Conservation (phyloP, 495 filamentous ascomycete species). For the Oleoguttula mirabilis region DNA sequence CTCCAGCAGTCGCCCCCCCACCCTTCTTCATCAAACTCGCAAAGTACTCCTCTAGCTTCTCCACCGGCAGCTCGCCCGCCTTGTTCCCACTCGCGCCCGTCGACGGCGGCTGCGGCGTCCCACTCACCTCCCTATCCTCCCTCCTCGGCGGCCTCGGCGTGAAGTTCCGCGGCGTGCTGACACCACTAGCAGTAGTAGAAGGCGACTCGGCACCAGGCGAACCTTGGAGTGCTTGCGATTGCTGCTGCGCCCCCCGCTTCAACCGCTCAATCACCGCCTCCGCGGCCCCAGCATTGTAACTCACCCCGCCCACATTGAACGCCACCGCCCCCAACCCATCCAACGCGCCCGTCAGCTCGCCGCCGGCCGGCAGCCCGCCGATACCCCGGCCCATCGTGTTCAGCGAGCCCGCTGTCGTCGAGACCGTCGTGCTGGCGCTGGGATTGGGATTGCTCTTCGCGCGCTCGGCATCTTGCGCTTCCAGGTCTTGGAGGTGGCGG, state of each 20-base stretch:
- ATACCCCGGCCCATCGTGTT: slow-evolving; percentile 12
- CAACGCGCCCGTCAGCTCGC: slow-evolving; percentile 15
- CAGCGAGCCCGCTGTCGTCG: slow-evolving; percentile 5
- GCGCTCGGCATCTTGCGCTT: slow-evolving; percentile 14
- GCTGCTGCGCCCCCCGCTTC: slow-evolving; percentile 4
- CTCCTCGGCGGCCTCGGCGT: slow-evolving; percentile 12
- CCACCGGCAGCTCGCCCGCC: slow-evolving; percentile 5
- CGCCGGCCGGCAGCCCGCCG: slow-evolving; percentile 13
- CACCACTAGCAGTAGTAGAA: background rate
- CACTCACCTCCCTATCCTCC: slow-evolving; percentile 3
- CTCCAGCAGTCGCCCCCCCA: slow-evolving; percentile 7
- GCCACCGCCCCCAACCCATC: slow-evolving; percentile 12
- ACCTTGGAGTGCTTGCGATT: background rate
- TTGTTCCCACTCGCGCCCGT: background rate
- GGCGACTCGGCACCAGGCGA: background rate
- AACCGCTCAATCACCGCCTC: slow-evolving; percentile 17
- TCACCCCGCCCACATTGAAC: slow-evolving; percentile 20
- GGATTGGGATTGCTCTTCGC: background rate
- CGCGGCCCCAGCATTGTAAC: slow-evolving; percentile 15
- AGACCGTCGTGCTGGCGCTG: background rate
- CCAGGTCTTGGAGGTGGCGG: slow-evolving; percentile 10
- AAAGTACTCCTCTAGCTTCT: slow-evolving; percentile 20
- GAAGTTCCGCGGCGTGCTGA: background rate
- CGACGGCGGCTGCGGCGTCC: background rate
- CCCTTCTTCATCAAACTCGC: slow-evolving; percentile 13